Conservation (phyloP, 768 basidiomycete species). For the Suillus decipiens region DNA sequence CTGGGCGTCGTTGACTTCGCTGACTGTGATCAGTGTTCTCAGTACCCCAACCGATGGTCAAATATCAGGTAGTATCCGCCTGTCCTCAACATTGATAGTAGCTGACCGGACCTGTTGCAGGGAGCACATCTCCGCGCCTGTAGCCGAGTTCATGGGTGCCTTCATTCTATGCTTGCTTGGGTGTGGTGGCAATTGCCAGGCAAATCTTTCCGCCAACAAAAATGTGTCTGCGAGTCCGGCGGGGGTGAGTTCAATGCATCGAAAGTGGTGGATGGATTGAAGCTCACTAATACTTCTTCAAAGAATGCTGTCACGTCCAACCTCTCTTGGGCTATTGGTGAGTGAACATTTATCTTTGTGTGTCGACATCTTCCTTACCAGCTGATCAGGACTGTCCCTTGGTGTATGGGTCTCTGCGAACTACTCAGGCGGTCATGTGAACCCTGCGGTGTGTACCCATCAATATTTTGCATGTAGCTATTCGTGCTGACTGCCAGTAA, state of each 20-base stretch:
- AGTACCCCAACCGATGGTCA: constrained; percentile 50
- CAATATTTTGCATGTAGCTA: neutral
- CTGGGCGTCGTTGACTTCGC: constrained; percentile 19
- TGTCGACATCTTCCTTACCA: neutral
- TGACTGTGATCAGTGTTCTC: constrained; percentile 37
- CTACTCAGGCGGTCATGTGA: constrained; percentile 68
- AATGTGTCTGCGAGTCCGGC: constrained; percentile 42
- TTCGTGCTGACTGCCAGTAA: constrained; percentile 19
- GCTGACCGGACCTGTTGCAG: constrained; percentile 23
- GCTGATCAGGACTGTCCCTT: constrained; percentile 46
- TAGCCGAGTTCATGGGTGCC: constrained; percentile 57
- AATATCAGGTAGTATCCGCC: constrained; percentile 43
- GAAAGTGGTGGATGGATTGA: neutral
- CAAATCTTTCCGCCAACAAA: constrained; percentile 44
- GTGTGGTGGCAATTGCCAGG: constrained; percentile 53
- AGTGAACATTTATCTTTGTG: constrained; percentile 1
- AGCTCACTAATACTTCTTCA: constrained; percentile 3
- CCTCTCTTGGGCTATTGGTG: constrained; percentile 57
- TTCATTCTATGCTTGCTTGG: constrained; percentile 57
- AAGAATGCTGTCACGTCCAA: constrained; percentile 51
- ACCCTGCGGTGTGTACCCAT: constrained; percentile 51
- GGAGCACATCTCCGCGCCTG: constrained; percentile 47
- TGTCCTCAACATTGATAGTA: neutral
- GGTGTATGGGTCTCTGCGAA: constrained; percentile 69
- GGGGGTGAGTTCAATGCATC: constrained; percentile 43